Conservation (phyloP, 2,329 filamentous ascomycete genomes). For the Trichoderma sp. region DNA sequence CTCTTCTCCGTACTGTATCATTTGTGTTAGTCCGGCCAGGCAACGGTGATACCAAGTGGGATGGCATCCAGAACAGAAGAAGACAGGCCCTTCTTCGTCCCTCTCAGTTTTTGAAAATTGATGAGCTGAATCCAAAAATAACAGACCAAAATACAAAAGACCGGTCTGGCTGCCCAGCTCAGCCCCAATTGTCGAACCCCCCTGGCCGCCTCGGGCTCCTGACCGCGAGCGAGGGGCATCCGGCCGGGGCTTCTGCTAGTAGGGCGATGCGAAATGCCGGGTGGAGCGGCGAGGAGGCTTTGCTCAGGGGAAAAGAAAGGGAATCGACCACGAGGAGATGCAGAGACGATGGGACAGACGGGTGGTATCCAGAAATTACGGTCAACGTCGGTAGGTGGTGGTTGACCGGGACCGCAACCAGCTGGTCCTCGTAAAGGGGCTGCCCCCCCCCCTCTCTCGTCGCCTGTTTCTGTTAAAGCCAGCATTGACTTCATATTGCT, state of each 20-base stretch:
- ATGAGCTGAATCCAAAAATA: not conserved
- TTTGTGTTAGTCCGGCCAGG: not conserved
- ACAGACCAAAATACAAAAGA: not conserved
- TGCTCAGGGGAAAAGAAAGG: constrained; percentile 8
- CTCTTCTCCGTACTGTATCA: not conserved
- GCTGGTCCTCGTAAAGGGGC: constrained; percentile 12
- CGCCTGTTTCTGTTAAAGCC: constrained; percentile 15
- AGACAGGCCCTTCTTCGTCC: not conserved
- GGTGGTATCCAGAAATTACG: constrained; percentile 29
- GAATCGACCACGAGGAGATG: constrained; percentile 3
- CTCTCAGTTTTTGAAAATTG: not conserved
- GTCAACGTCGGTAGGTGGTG: constrained; percentile 22
- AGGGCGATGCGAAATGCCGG: constrained; percentile 25
- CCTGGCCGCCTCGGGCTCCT: constrained; percentile 7
- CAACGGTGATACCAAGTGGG: not conserved
- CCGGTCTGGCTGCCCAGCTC: constrained; percentile 1
- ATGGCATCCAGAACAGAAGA: not conserved
- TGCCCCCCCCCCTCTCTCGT: not conserved
- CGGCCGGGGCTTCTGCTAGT: constrained; percentile 19
- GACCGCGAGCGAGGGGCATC: not conserved
- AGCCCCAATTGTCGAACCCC: constrained; percentile 15
- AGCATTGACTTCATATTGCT: not conserved
- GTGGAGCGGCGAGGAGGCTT: constrained; percentile 21
- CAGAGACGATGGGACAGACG: no score
- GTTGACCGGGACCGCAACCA: not conserved